A percentile compares a stretch with the other conserved stretches of the same genome.
Evolutionary conservation across 2,329 filamentous ascomycete genomes (phyloP).

Genomic region (Fusarium xyrophilum): DNA sequence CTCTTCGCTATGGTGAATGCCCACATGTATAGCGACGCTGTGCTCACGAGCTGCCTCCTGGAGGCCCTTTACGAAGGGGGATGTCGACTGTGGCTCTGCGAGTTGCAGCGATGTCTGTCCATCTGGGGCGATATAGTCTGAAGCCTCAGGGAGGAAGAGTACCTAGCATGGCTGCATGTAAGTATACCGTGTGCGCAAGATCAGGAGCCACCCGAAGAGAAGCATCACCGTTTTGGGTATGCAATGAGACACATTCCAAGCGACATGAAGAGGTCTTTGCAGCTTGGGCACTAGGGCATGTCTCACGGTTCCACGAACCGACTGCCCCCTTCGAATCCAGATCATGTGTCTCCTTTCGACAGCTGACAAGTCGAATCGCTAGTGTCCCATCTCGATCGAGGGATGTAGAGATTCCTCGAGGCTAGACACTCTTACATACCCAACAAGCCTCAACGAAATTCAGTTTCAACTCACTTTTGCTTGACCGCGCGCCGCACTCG

Average conservation of each 20-base stretch:
- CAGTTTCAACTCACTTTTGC: slow-evolving; percentile 70
- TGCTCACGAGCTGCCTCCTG: slow-evolving; percentile 69
- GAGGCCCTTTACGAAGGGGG: slow-evolving; percentile 79
- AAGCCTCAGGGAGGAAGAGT: slow-evolving; percentile 91
- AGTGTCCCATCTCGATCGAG: slow-evolving; percentile 25
- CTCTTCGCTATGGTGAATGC: slow-evolving; percentile 75
- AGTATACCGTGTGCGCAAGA: slow-evolving; percentile 37
- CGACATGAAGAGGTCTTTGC: slow-evolving; percentile 18
- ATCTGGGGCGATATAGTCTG: slow-evolving; percentile 81
- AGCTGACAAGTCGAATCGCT: slow-evolving; percentile 4
- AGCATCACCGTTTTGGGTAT: slow-evolving; percentile 23
- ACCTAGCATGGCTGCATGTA: slow-evolving; percentile 54
- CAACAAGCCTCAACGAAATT: slow-evolving; percentile 1
- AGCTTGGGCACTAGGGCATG: slow-evolving; percentile 23
- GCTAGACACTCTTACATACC: slow-evolving; percentile 11
- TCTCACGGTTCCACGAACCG: slow-evolving; percentile 31
- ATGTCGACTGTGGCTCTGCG: slow-evolving; percentile 68
- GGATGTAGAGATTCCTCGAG: slow-evolving; percentile 15
- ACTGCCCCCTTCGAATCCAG: slow-evolving; percentile 12
- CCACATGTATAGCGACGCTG: slow-evolving; percentile 78
- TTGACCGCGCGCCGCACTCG: slow-evolving; percentile 75
- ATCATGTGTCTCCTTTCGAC: slow-evolving; percentile 1
- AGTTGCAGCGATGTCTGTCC: slow-evolving; percentile 73
- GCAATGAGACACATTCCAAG: neutral
- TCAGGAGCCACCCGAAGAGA: neutral